A percentile compares a stretch with the other conserved stretches of the same genome.
These are phyloP conservation scores for Cupressus sempervirens DNA, from an alignment of 75 land plant genomes.

Conservation along the genomic window DNA sequence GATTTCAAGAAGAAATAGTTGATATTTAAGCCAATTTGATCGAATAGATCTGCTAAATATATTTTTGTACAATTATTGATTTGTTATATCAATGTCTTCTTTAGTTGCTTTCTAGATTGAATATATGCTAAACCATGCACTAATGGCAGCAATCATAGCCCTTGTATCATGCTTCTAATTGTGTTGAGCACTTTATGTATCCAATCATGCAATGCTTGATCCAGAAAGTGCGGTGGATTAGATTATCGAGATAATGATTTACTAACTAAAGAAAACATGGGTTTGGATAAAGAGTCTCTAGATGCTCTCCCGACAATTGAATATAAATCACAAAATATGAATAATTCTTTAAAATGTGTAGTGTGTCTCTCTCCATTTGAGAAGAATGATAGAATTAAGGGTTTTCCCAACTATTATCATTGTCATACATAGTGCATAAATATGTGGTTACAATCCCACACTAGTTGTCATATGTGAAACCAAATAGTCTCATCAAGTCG, in stretches of 20 bases:
- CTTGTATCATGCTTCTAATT: neutral
- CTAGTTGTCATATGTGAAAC: conserved; percentile 64
- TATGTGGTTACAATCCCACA: conserved; percentile 53
- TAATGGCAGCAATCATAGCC: too few species aligned
- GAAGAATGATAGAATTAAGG: conserved; percentile 33
- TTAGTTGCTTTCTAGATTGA: neutral
- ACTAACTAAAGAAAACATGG: neutral
- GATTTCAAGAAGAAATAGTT: neutral
- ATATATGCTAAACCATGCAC: too few species aligned
- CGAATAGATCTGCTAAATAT: neutral
- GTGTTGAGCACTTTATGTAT: too few species aligned
- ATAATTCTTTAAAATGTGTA: conserved; percentile 34
- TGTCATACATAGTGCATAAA: conserved; percentile 57
- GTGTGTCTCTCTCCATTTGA: conserved; percentile 45
- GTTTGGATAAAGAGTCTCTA: neutral
- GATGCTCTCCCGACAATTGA: neutral
- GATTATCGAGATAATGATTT: neutral
- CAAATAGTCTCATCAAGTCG: neutral
- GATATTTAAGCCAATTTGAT: neutral
- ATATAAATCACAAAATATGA: neutral
- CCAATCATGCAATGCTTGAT: neutral
- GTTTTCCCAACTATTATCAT: conserved; percentile 48
- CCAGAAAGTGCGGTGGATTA: neutral
- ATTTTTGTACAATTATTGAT: too few species aligned
- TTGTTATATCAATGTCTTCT: neutral